Base-by-base conservation (phyloP, 805 yeast species). In the Lipomyces orientalis region DNA sequence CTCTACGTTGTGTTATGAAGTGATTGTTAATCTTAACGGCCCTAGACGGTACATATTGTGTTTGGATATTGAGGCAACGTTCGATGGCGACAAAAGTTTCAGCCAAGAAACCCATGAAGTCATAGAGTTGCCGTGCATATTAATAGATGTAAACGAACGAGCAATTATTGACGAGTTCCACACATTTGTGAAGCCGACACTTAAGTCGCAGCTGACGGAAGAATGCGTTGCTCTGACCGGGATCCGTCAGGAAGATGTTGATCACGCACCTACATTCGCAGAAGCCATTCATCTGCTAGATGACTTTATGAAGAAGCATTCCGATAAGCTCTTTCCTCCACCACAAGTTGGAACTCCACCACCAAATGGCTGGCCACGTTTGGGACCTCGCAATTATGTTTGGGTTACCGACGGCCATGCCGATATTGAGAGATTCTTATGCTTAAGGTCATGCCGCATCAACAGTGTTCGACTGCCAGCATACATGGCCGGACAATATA, bases 121-220 rank as follows among this genome's bases (percentile, higher is more conserved):
- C 25, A 71, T 71, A 25, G 73, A 71, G 65, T 57, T 71, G 12
- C 69, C 71, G 8, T 34, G 57, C 49, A 52, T 85, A 14, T 83
- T 72, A 46, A 62, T 66, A 22, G 74, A 72, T 49, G n/a, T 69
- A 12, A 35, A 59, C 0, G 22, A 46, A 31, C 63, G 61, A 33
- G 33, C 33, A 25, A 64, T 70, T n/a, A 46, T 69, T 16, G 74
- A 72, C 60, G 68, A 62, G 39, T 71, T 71, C 33, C 73, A 70
- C 39, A 62, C 71, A 12, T 71, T 39, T 51, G 73, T 71, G 46
- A 52, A 39, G 25, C 73, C 73, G 19, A 57, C 59, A 1, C 12
- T 22, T 14, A n/a, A 16, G 2, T 62, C 62, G 12, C 31, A 16
- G 16, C 55, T 70, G 4, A 35, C 66, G 9, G 31, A 25, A 10